Conservation (phyloP, 768 basidiomycete species). For the Amanita brunnescens region DNA sequence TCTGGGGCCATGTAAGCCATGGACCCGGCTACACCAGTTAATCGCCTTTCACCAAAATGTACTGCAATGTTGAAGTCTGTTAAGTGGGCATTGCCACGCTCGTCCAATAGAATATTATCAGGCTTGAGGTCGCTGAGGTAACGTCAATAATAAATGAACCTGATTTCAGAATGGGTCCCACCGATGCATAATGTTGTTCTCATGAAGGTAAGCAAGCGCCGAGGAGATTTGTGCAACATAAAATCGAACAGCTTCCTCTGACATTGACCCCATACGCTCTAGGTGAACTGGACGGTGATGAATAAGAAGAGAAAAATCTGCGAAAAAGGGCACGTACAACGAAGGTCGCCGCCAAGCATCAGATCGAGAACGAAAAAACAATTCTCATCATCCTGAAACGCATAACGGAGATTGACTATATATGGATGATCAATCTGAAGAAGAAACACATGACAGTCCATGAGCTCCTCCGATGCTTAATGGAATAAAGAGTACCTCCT, state of each 20-base stretch:
- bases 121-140: constrained; percentile 82
- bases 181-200: constrained; percentile 95
- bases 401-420: constrained; percentile 91
- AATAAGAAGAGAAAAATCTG: not conserved
- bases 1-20: constrained; percentile 99
- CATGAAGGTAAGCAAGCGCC: constrained; percentile 84
- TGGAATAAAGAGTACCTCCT: constrained; percentile 57
- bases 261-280: constrained; percentile 66
- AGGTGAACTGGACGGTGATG: constrained; percentile 59
- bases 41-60: constrained; percentile 81
- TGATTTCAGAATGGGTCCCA: constrained; percentile 25
- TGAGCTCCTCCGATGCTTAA: not conserved
- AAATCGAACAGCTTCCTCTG: constrained; percentile 76
- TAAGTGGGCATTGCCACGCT: constrained; percentile 90
- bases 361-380: constrained; percentile 98
- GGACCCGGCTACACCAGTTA: constrained; percentile 91
- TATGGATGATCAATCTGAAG: constrained; percentile 88
- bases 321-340: constrained; percentile 54
- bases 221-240: constrained; percentile 88
- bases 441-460: constrained; percentile 11
- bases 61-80: constrained; percentile 99
- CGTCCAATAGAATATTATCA: constrained; percentile 95
- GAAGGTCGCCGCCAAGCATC: constrained; percentile 92
- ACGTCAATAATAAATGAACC: constrained; percentile 8
- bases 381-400: constrained; percentile 97